These are phyloP conservation scores for Suillus cothurnatus DNA, from an alignment of 768 basidiomycete species.

Conservation along the genomic window DNA sequence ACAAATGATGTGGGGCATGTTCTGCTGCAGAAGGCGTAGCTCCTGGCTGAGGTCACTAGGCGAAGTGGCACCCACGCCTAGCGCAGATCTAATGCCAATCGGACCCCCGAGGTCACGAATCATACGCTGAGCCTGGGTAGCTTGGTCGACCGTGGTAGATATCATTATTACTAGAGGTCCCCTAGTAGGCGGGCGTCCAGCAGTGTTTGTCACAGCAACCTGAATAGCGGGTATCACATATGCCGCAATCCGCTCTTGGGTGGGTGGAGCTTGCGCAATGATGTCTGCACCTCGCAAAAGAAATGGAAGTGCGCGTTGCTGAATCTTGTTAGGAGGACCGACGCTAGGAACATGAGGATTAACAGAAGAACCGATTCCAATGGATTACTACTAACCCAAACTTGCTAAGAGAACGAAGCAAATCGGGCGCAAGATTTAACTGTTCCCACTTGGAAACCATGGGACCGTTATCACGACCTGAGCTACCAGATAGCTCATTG, in stretches of 20 bases:
- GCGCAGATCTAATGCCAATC: conserved; percentile 88
- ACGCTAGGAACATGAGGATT: conserved; percentile 53
- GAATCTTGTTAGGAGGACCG: conserved; percentile 98
- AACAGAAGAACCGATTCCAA: not conserved
- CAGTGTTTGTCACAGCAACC: conserved; percentile 68
- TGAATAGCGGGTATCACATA: conserved; percentile 94
- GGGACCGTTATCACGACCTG: conserved; percentile 73
- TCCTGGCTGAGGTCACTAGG: conserved; percentile 70
- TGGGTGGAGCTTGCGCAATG: conserved; percentile 98
- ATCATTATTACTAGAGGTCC: conserved; percentile 90
- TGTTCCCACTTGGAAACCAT: conserved; percentile 97
- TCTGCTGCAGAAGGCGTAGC: conserved; percentile 82
- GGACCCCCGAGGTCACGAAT: conserved; percentile 92
- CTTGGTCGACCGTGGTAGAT: conserved; percentile 98
- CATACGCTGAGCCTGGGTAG: conserved; percentile 95
- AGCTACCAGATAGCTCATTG: conserved; percentile 53
- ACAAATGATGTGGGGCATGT: conserved; percentile 92
- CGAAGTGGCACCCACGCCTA: conserved; percentile 78
- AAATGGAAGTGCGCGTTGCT: conserved; percentile 95
- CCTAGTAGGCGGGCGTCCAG: conserved; percentile 57
- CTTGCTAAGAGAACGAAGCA: conserved; percentile 85
- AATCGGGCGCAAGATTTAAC: conserved; percentile 79
- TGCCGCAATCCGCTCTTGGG: conserved; percentile 96
- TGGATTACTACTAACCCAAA: conserved; percentile 72
- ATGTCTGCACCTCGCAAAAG: conserved; percentile 93